A percentile compares a stretch with the other conserved stretches of the same genome.
phyloP scores from a whole-genome alignment of 1,139 yeast species.

The Lizanozyma gosingica region DNA sequence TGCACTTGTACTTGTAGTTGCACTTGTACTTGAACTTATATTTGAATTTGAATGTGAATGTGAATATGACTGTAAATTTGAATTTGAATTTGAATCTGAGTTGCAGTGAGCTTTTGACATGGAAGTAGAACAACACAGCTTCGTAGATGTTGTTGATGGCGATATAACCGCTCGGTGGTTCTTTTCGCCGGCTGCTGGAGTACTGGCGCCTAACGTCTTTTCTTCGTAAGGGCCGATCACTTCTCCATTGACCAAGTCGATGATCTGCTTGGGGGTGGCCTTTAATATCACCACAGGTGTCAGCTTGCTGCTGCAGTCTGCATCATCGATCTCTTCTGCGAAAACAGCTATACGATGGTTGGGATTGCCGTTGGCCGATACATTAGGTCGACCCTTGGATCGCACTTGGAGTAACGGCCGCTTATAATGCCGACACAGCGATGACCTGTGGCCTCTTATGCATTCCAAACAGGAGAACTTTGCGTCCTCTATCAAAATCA shows the following conservation, averaged over 20 bases:
- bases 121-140: neutral
- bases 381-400: slow-evolving; percentile 73
- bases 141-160: neutral
- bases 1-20: no score
- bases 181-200: neutral
- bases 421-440: slow-evolving; percentile 73
- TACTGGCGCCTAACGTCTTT: neutral
- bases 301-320: slow-evolving; percentile 7
- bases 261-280: slow-evolving; percentile 42
- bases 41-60: neutral
- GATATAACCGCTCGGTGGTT: neutral
- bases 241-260: slow-evolving; percentile 38
- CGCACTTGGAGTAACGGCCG: slow-evolving; percentile 83
- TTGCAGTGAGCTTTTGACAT: neutral
- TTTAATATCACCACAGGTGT: slow-evolving; percentile 35
- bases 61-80: neutral
- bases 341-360: slow-evolving; percentile 50
- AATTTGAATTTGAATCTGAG: neutral
- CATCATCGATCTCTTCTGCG: slow-evolving; percentile 32
- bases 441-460: slow-evolving; percentile 87
- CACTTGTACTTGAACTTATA: no score
- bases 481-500: slow-evolving; percentile 80
- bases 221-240: slow-evolving; percentile 34
- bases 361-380: slow-evolving; percentile 36
- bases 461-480: slow-evolving; percentile 90